Conservation (phyloP, 192 early-diverging fungal species). For the Linnemannia elongata region DNA sequence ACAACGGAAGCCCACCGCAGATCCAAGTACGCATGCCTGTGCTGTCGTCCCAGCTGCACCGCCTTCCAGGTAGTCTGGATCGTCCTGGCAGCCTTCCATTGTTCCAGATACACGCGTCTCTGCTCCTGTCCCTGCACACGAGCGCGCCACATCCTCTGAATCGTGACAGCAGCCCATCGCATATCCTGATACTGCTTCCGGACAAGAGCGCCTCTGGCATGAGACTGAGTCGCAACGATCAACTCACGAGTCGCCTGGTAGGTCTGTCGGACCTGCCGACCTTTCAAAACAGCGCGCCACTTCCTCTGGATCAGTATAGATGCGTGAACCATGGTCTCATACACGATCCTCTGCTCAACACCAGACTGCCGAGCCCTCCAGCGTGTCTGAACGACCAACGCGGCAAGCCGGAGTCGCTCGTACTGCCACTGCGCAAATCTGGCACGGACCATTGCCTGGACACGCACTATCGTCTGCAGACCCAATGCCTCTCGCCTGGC, state of each 20-base stretch:
- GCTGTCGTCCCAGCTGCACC: constrained; percentile 13
- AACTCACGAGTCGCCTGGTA: constrained; percentile 15
- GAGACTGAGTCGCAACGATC: constrained; percentile 40
- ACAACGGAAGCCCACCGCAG: constrained; percentile 30
- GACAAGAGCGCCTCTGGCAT: constrained; percentile 26
- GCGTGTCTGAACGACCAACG: constrained; percentile 28
- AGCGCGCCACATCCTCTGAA: constrained; percentile 44
- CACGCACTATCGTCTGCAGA: constrained; percentile 30
- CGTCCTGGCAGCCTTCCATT: constrained; percentile 27
- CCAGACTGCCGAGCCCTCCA: constrained; percentile 41
- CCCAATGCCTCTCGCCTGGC: constrained; percentile 16
- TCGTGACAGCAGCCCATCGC: constrained; percentile 21
- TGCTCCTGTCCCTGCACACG: constrained; percentile 9
- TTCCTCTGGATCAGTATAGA: constrained; percentile 30
- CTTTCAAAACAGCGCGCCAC: constrained; percentile 37
- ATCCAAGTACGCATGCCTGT: constrained; percentile 26
- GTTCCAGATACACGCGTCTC: constrained; percentile 23
- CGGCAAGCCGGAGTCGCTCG: constrained; percentile 22
- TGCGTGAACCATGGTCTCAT: constrained; percentile 13
- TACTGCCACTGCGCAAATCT: constrained; percentile 30
- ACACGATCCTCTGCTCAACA: constrained; percentile 22
- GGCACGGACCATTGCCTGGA: constrained; percentile 39
- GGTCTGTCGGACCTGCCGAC: constrained; percentile 26
- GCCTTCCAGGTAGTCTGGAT: constrained; percentile 43
- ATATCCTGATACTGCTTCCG: constrained; percentile 24